Evolutionary conservation across 805 yeast genomes (phyloP).

Genomic region (Cyberlindnera bimundalis): DNA sequence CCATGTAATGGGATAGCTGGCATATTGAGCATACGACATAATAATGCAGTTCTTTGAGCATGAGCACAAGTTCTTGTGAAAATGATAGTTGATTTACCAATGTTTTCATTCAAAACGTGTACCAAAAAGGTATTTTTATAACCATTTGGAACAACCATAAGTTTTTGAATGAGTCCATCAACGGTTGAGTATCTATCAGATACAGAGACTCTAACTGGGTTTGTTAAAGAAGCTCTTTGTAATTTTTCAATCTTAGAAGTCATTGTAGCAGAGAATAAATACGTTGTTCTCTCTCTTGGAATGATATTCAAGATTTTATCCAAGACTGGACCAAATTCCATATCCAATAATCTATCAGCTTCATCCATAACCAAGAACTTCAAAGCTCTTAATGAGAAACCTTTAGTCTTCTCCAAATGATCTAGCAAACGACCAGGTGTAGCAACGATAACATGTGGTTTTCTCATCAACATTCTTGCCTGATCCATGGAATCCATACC

Average conservation of each 20-base stretch:
- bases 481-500: constrained; percentile 99
- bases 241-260: constrained; percentile 92
- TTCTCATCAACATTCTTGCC: constrained; percentile 87
- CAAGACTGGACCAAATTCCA: constrained; percentile 95
- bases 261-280: constrained; percentile 94
- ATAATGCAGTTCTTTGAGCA: constrained; percentile 82
- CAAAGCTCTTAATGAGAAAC: constrained; percentile 74
- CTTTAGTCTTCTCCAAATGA: constrained; percentile 89
- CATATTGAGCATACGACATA: constrained; percentile 79
- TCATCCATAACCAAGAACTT: constrained; percentile 92
- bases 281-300: constrained; percentile 81
- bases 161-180: constrained; percentile 83
- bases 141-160: constrained; percentile 90
- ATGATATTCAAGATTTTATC: constrained; percentile 81
- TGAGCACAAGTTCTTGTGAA: constrained; percentile 95
- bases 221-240: constrained; percentile 84
- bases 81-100: constrained; percentile 83
- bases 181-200: constrained; percentile 89
- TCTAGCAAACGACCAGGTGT: constrained; percentile 95
- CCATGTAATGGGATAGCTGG: constrained; percentile 93
- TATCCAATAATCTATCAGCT: constrained; percentile 91
- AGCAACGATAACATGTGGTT: constrained; percentile 92
- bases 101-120: constrained; percentile 73
- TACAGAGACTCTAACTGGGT: constrained; percentile 90
- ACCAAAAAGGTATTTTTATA: constrained; percentile 85